phyloP scores from a whole-genome alignment of 345 rosid species.

The Noccaea bulbosa region DNA sequence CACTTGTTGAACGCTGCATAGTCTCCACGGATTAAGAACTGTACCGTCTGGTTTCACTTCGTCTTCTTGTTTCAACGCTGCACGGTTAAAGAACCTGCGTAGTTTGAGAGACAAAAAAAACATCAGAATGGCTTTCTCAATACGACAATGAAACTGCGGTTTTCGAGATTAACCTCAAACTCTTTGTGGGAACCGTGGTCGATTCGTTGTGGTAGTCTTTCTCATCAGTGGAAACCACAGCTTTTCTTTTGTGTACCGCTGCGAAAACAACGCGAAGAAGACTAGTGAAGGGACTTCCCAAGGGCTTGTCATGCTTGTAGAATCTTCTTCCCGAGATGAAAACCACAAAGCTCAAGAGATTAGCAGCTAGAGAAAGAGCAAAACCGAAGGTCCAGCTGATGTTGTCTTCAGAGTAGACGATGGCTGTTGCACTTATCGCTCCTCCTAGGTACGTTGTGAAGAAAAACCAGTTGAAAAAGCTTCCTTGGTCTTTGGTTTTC shows the following conservation, averaged over 20 bases:
- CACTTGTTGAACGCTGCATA: slow-evolving; percentile 59
- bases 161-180: slow-evolving; percentile 44
- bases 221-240: slow-evolving; percentile 32
- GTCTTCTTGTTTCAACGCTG: slow-evolving; percentile 52
- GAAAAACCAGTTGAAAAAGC: slow-evolving; percentile 64
- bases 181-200: slow-evolving; percentile 30
- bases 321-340: slow-evolving; percentile 49
- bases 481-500: slow-evolving; percentile 40
- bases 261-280: slow-evolving; percentile 54
- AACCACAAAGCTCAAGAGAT: slow-evolving; percentile 40
- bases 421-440: slow-evolving; percentile 40
- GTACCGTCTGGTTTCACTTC: slow-evolving; percentile 48
- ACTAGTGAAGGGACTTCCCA: slow-evolving; percentile 53
- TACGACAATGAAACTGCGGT: background rate
- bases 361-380: slow-evolving; percentile 42
- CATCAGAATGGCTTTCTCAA: slow-evolving; percentile 8
- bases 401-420: slow-evolving; percentile 53
- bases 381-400: slow-evolving; percentile 59
- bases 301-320: slow-evolving; percentile 46
- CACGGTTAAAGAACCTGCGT: slow-evolving; percentile 38
- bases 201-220: slow-evolving; percentile 48
- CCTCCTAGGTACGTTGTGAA: slow-evolving; percentile 34
- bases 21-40: slow-evolving; percentile 51
- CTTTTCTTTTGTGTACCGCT: slow-evolving; percentile 47
- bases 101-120: background rate